These are phyloP conservation scores for Sclerotinia spermophila DNA, from an alignment of 2,329 filamentous ascomycete species.

Conservation along the genomic window DNA sequence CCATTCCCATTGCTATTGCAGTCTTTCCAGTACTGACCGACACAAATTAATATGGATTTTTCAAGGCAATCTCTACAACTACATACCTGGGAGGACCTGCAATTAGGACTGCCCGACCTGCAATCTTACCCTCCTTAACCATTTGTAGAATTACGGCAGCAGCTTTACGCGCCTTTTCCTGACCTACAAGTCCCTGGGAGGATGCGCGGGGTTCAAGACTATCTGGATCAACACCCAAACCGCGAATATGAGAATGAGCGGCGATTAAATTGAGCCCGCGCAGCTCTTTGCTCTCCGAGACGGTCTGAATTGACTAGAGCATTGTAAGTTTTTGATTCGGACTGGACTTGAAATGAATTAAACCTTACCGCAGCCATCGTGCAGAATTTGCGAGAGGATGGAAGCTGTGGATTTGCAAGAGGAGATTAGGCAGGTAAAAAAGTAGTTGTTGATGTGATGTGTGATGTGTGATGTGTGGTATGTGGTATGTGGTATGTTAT, in stretches of 20 bases:
- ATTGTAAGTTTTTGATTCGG: background rate
- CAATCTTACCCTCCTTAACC: constrained; percentile 99
- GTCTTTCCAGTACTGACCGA: constrained; percentile 84
- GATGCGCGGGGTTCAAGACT: constrained; percentile 80
- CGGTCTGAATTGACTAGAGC: constrained; percentile 65
- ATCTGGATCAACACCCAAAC: constrained; percentile 87
- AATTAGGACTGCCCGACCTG: constrained; percentile 88
- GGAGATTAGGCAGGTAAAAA: background rate
- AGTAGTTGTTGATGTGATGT: background rate
- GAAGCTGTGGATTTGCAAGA: background rate
- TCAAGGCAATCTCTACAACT: background rate
- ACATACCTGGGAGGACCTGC: constrained; percentile 80
- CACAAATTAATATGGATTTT: constrained; percentile 15
- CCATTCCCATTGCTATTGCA: constrained; percentile 98
- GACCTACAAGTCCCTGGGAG: constrained; percentile 91
- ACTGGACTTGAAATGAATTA: background rate
- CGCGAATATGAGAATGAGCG: constrained; percentile 95
- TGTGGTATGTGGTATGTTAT: background rate
- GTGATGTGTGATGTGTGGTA: too few species aligned
- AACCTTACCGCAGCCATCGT: constrained; percentile 14
- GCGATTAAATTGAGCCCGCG: constrained; percentile 96
- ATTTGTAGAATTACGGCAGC: constrained; percentile 96
- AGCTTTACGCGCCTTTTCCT: constrained; percentile 94
- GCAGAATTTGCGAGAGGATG: background rate
- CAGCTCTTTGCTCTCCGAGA: constrained; percentile 94